Evolutionary conservation across 768 basidiomycete genomes (phyloP).

Genomic region (Auriscalpium orientale): DNA sequence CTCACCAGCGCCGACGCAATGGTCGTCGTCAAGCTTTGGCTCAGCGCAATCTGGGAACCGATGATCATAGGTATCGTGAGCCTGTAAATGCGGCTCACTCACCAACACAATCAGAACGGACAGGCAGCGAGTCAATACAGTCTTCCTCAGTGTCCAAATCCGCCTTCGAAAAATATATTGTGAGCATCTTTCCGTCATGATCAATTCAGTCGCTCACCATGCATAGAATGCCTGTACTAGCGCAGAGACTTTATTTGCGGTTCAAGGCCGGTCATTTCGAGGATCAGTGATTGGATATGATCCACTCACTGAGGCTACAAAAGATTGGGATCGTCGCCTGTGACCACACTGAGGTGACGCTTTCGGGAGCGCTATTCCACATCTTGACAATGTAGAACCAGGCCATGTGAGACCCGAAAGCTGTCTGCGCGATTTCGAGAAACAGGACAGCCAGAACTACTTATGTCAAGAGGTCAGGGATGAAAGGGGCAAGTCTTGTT

Average conservation of each 20-base stretch:
- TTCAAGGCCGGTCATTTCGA: neutral
- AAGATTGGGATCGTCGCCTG: neutral
- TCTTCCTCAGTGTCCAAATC: neutral
- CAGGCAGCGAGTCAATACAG: neutral
- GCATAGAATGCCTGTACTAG: neutral
- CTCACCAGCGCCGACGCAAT: neutral
- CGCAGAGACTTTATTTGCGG: neutral
- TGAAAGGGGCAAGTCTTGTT: neutral
- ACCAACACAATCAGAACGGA: neutral
- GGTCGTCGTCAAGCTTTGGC: neutral
- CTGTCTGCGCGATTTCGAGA: neutral
- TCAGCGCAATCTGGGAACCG: neutral
- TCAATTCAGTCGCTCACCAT: neutral
- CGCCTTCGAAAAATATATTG: neutral
- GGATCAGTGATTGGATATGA: neutral
- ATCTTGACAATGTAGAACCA: neutral
- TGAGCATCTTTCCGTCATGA: neutral
- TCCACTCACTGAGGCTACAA: neutral
- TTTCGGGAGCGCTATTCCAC: neutral
- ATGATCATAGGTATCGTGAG: neutral
- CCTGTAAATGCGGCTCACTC: neutral
- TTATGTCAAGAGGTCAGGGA: neutral
- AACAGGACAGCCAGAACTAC: neutral
- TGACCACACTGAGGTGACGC: neutral
- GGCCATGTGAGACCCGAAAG: neutral